Evolutionary conservation across 1,284 basidiomycete genomes (phyloP).

Genomic region (Coniophora puteana): DNA sequence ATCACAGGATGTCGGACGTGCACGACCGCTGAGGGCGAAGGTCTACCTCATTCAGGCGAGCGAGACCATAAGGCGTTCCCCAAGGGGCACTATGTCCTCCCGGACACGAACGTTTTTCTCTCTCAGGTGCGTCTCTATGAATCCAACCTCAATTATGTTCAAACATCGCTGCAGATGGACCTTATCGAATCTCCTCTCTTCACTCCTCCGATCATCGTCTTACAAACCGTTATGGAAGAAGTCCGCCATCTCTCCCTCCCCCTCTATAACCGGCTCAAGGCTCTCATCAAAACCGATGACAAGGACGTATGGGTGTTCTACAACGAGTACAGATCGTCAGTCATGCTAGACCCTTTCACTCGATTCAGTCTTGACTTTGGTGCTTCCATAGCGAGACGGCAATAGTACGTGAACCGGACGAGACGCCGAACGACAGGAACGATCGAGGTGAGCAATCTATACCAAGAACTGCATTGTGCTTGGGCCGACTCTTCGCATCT

Average conservation of each 20-base stretch:
- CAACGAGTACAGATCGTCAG: conserved; percentile 84
- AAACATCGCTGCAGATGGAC: conserved; percentile 69
- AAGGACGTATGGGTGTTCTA: conserved; percentile 86
- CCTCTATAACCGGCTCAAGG: conserved; percentile 87
- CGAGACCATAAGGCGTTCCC: conserved; percentile 49
- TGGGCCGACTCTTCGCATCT: background rate
- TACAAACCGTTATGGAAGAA: conserved; percentile 96
- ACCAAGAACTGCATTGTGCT: background rate
- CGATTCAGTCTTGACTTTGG: background rate
- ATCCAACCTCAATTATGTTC: conserved; percentile 1
- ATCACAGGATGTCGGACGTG: conserved; percentile 71
- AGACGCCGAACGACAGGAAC: conserved; percentile 89
- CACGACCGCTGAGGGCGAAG: conserved; percentile 30
- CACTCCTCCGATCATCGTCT: conserved; percentile 76
- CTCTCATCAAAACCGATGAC: conserved; percentile 77
- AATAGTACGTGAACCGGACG: conserved; percentile 65
- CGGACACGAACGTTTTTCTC: conserved; percentile 96
- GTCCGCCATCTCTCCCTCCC: conserved; percentile 93
- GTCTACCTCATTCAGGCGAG: conserved; percentile 50
- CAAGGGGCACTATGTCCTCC: conserved; percentile 79
- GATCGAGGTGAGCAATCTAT: conserved; percentile 69
- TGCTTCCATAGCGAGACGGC: conserved; percentile 65
- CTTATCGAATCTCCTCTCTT: conserved; percentile 78
- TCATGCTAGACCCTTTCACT: conserved; percentile 14
- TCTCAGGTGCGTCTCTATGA: conserved; percentile 61